Base-by-base conservation (phyloP, 768 basidiomycete species). In the Peribolospora baueri region DNA sequence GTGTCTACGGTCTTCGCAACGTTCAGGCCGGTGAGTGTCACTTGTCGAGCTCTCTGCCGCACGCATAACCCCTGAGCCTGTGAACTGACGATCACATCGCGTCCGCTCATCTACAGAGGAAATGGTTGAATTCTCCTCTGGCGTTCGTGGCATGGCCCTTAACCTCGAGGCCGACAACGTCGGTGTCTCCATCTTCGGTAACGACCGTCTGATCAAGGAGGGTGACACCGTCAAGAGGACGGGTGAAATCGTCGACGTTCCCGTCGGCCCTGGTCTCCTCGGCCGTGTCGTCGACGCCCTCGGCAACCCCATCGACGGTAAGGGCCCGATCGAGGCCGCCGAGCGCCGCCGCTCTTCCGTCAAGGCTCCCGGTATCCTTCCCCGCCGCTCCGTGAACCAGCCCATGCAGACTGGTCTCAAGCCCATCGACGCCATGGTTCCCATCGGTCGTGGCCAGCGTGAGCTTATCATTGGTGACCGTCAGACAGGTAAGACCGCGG, bases 81-180 rank as follows among this genome's bases (percentile, higher is more conserved):
- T 11, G 11, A n/a, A 42, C 52, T 53, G 48, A 50, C 56, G 10
- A 10, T 5, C 11, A 37, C 38, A 2, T 37, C 40, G 13, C 49
- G 25, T 42, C 41, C 42, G 10, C 10, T n/a, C 60, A 61, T 59
- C 70, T 25, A 25, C 25, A 88, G 93, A 98, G 74, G 93, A 98
- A 80, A 98, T 98, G 93, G 93, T 98, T 78, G 93, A 98, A 78
- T 98, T 98, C 78, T 86, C 91, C 51, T 97, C 93, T 52, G 93
- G 93, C 72, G 80, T 98, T 65, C 90, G 93, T 69, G 93, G 93
- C 76, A 98, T 98, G 93, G 95, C 90, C 72, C 73, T 98, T 72
- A 98, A 98, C 83, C 82, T 98, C 80, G 93, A 98, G 74, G 87
- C 91, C 72, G 93, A 97, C 81, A 95, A 95, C 66, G 91, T 97